Evolutionary conservation across 208 protist genomes (phyloP).

Genomic region (Kentomonas sorsogonicus): DNA sequence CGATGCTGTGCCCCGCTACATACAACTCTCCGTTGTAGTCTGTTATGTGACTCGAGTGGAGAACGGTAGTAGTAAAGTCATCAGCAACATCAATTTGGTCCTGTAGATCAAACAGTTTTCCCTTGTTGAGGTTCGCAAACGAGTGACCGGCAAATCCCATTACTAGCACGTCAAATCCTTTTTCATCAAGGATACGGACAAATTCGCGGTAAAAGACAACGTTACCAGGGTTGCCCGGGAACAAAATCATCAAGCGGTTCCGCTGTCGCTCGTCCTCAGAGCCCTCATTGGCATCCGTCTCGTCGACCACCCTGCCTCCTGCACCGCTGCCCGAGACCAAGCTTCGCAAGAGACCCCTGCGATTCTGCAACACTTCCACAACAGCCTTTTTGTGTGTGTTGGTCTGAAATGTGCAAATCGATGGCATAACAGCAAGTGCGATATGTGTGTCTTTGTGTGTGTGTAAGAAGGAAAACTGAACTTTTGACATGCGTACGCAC

Average conservation of each 20-base stretch:
- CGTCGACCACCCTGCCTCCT: constrained; percentile 12
- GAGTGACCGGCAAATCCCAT: constrained; percentile 76
- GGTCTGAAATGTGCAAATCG: too few species aligned
- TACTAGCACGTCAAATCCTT: constrained; percentile 55
- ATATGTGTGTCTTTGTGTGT: too few species aligned
- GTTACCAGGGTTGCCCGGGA: constrained; percentile 67
- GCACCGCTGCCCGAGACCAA: constrained; percentile 15
- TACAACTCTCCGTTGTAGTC: constrained; percentile 49
- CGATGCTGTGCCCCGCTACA: constrained; percentile 76
- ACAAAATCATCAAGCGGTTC: constrained; percentile 43
- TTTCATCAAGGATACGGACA: constrained; percentile 16
- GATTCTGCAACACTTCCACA: constrained; percentile 65
- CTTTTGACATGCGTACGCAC: neutral
- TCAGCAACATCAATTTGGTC: constrained; percentile 66
- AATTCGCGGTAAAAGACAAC: constrained; percentile 68
- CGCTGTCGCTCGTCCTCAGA: constrained; percentile 2
- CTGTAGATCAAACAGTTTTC: constrained; percentile 50
- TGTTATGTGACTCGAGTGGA: constrained; percentile 12
- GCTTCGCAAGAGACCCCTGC: constrained; percentile 34
- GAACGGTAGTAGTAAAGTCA: constrained; percentile 27
- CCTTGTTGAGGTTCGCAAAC: constrained; percentile 47
- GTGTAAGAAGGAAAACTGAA: neutral
- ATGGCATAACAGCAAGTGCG: too few species aligned
- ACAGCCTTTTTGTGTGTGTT: too few species aligned
- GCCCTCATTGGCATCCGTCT: constrained; percentile 9